Conservation (phyloP, 1,139 yeast genomes). For the Taphrina deformans region DNA sequence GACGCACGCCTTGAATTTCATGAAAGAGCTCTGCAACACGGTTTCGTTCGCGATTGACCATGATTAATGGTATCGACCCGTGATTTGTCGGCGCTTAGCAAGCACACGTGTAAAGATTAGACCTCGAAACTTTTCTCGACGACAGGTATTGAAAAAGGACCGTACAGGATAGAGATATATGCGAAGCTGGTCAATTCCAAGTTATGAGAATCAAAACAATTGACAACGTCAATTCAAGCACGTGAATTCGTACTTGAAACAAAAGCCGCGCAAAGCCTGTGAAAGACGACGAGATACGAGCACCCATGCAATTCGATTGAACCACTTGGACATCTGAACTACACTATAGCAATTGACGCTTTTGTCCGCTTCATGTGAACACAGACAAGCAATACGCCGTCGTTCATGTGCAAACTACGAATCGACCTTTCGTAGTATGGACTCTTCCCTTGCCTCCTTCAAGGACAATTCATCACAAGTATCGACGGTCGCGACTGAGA, state of each 20-base stretch:
- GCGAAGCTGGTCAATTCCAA: no score
- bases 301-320: no score
- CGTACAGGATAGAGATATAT: no score
- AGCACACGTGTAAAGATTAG: no score
- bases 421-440: background rate
- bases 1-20: conserved; percentile 15
- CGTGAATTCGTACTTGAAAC: background rate
- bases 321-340: no score
- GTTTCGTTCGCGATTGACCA: background rate
- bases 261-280: background rate
- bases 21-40: conserved; percentile 16
- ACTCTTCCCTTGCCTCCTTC: background rate
- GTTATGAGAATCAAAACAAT: background rate
- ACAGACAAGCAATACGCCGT: no score
- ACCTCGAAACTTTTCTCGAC: no score
- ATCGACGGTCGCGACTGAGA: background rate
- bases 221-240: background rate
- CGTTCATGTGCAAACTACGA: no score
- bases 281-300: background rate
- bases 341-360: no score
- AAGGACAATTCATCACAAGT: background rate
- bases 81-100: no score
- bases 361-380: background rate
- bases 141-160: no score
- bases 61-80: no score